Percentiles rank a stretch among this genome's conserved stretches.
Conservation (phyloP, 176 grass and related monocot species). For the Juncus inflexus region DNA sequence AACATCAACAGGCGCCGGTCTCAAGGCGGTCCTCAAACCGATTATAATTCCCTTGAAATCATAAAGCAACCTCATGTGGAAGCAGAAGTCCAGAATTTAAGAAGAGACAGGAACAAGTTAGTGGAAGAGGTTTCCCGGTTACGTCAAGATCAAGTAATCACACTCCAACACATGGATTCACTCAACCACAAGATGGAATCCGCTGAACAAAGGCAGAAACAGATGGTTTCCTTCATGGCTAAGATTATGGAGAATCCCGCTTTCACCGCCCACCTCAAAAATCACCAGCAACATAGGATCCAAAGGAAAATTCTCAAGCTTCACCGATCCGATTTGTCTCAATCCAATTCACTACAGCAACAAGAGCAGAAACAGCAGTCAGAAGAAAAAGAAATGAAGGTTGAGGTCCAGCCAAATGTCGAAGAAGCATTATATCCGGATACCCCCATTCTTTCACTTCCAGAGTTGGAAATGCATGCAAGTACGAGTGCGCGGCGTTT, state of each 20-base stretch:
- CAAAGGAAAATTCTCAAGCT: slow-evolving; percentile 77
- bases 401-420: neutral
- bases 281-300: slow-evolving; percentile 41
- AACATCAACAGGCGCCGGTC: slow-evolving; percentile 75
- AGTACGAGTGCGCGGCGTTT: neutral
- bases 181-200: slow-evolving; percentile 65
- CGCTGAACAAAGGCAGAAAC: slow-evolving; percentile 68
- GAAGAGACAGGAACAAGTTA: slow-evolving; percentile 46
- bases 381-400: neutral
- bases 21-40: slow-evolving; percentile 42
- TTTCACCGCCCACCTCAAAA: slow-evolving; percentile 52
- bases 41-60: slow-evolving; percentile 30
- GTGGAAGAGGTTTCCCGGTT: slow-evolving; percentile 57
- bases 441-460: neutral
- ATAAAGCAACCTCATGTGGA: slow-evolving; percentile 30
- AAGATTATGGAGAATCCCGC: slow-evolving; percentile 61
- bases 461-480: neutral
- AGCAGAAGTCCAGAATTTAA: slow-evolving; percentile 51
- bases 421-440: slow-evolving; percentile 15
- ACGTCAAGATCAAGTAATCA: slow-evolving; percentile 58
- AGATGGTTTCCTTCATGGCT: slow-evolving; percentile 84
- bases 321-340: slow-evolving; percentile 28
- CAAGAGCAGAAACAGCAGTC: neutral
- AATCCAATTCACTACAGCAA: slow-evolving; percentile 31
- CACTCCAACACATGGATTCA: slow-evolving; percentile 60